Conservation (phyloP, 2,329 filamentous ascomycete species). For the Fusarium graminum region DNA sequence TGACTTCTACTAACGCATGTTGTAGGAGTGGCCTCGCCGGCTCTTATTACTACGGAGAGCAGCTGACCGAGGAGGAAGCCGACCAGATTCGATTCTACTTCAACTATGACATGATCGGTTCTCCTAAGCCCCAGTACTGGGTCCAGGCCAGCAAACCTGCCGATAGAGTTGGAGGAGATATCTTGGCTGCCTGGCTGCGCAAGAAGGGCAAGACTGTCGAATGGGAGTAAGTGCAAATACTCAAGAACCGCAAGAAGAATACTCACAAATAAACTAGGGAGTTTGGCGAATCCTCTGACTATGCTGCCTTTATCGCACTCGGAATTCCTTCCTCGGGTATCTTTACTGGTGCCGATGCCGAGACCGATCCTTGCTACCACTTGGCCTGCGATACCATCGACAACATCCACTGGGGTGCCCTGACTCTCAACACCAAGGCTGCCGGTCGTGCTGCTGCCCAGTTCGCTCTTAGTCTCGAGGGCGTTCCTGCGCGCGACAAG, state of each 20-base stretch:
- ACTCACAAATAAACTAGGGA: constrained; percentile 41
- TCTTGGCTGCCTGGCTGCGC: constrained; percentile 54
- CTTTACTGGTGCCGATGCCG: constrained; percentile 56
- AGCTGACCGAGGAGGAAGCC: constrained; percentile 54
- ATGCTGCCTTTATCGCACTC: constrained; percentile 57
- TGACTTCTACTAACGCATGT: constrained; percentile 17
- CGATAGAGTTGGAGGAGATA: constrained; percentile 54
- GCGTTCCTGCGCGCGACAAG: constrained; percentile 52
- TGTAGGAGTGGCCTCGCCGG: constrained; percentile 58
- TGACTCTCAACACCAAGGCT: constrained; percentile 56
- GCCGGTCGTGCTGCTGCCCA: constrained; percentile 65
- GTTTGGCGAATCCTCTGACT: constrained; percentile 57
- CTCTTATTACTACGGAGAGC: constrained; percentile 57
- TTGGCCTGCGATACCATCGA: constrained; percentile 56
- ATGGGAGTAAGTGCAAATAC: constrained; percentile 46
- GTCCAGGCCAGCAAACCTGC: constrained; percentile 58
- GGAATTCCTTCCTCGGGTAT: constrained; percentile 58
- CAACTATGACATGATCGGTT: constrained; percentile 79
- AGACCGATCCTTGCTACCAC: constrained; percentile 57
- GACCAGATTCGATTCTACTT: constrained; percentile 75
- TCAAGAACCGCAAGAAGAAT: accelerated
- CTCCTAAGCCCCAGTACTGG: constrained; percentile 55
- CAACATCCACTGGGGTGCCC: constrained; percentile 59
- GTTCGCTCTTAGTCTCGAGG: constrained; percentile 55
- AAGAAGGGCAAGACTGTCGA: constrained; percentile 53